Base-by-base conservation (phyloP, 768 basidiomycete genomes). In the Pulveroboletus sp. region DNA sequence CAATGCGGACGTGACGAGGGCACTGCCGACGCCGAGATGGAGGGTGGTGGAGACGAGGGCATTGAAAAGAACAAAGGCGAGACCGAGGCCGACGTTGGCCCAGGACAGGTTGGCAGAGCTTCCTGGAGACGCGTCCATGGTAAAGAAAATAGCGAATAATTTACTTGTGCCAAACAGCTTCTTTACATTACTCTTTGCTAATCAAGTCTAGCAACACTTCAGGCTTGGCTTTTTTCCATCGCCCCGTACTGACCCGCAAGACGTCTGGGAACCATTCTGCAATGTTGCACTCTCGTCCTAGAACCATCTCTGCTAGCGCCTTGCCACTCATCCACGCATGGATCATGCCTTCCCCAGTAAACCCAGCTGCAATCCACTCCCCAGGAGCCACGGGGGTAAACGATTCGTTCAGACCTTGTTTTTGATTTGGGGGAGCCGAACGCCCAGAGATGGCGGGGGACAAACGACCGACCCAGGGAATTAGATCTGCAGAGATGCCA, bases 51-150 rank as follows among this genome's bases (percentile, higher is more conserved):
- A 92, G 6, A 92, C 52, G 20, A 79, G 51, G 6, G 84, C 78
- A 69, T 91, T 80, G 62, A 93, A 78, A 33, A 82, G 61, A 60
- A 94, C 80, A 66, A 94, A 94, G 3, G 77, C 67, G 58, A 93
- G 76, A 0, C 81, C 88, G 48, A 93, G 74, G 24, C 72, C 78
- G 45, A 94, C 87, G 60, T 93, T 90, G n/a, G 65, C 50, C 86
- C 86, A 92, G 31, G 69, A 72, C 39, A 93, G 67, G 47, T 72
- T 57, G 23, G 69, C 59, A 0, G 45, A 34, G 20, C 31, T 51
- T 21, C 45, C 38, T 14, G 64, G 59, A 6, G 60, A 27, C 16
- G 52, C 35, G 35, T 71, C 72, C 73, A 73, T 73, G 51, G 25
- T 9, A 16, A 14, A 24, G 40, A n/a, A 6, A 33, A 31, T 20